These are phyloP conservation scores for Tetrapisispora nanseiensis DNA, from an alignment of 805 yeast genomes.

Conservation along the genomic window DNA sequence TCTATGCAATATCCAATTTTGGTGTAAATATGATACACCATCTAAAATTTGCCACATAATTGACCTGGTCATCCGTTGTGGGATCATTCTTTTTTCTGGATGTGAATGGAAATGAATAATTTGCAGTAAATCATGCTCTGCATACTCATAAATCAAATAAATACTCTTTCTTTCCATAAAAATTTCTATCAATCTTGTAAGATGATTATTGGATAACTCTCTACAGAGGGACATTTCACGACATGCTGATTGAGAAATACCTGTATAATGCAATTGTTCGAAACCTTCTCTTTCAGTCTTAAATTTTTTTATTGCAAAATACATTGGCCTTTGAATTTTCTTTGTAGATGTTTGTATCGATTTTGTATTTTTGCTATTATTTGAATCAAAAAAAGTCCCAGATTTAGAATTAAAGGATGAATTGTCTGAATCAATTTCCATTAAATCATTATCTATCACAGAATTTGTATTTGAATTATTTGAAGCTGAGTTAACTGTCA, in stretches of 20 bases:
- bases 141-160: conserved; percentile 91
- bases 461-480: not conserved
- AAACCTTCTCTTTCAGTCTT: conserved; percentile 84
- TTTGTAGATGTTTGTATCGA: not conserved
- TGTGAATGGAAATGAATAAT: conserved; percentile 91
- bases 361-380: not conserved
- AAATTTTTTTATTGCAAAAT: conserved; percentile 89
- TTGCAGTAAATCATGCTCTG: conserved; percentile 91
- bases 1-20: conserved; percentile 92
- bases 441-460: not conserved
- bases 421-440: not conserved
- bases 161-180: conserved; percentile 81
- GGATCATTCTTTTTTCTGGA: conserved; percentile 71
- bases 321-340: conserved; percentile 17
- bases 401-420: not conserved
- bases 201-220: conserved; percentile 70
- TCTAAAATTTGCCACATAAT: conserved; percentile 86
- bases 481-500: not conserved
- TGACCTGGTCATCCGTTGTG: conserved; percentile 69
- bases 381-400: not conserved
- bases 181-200: conserved; percentile 72
- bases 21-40: conserved; percentile 86
- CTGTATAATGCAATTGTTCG: conserved; percentile 81
- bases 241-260: conserved; percentile 91
- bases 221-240: conserved; percentile 93